A percentile compares a stretch with the other conserved stretches of the same genome.
Conservation (phyloP, 2,329 filamentous ascomycete genomes). For the Dactylonectria estremocensis region DNA sequence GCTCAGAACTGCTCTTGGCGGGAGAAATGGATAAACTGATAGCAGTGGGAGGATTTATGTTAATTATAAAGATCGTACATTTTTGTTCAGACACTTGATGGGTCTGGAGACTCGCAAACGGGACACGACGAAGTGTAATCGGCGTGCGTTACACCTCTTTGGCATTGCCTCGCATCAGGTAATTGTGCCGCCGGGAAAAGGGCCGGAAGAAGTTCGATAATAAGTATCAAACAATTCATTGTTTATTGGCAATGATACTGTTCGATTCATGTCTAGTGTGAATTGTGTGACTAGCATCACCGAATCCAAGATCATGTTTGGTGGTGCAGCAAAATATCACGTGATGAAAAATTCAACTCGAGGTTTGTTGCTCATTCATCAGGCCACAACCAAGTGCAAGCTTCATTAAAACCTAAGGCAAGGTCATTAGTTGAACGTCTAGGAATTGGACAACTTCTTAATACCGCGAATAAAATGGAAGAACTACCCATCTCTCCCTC, state of each 20-base stretch:
- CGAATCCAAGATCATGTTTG: background rate
- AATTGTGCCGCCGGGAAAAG: too few species aligned
- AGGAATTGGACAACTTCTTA: too few species aligned
- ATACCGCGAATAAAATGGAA: conserved; percentile 41
- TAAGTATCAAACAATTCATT: too few species aligned
- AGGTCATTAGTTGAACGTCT: background rate
- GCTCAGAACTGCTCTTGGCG: too few species aligned
- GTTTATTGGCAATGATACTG: too few species aligned
- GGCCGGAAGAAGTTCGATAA: too few species aligned
- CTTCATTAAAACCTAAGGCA: background rate
- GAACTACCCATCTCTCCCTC: conserved; percentile 48
- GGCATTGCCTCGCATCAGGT: too few species aligned
- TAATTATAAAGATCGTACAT: background rate
- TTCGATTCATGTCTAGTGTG: background rate
- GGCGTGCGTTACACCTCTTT: too few species aligned
- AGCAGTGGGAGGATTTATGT: background rate
- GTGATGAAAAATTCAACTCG: background rate
- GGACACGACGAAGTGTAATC: background rate
- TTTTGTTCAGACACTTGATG: background rate
- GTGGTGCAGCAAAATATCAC: background rate
- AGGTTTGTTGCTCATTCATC: background rate
- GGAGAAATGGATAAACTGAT: too few species aligned
- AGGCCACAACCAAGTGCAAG: background rate
- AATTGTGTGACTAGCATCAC: background rate
- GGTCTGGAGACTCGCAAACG: too few species aligned